Conservation (phyloP, 371 early-diverging fungal genomes). For the Cokeromyces recurvatus region DNA sequence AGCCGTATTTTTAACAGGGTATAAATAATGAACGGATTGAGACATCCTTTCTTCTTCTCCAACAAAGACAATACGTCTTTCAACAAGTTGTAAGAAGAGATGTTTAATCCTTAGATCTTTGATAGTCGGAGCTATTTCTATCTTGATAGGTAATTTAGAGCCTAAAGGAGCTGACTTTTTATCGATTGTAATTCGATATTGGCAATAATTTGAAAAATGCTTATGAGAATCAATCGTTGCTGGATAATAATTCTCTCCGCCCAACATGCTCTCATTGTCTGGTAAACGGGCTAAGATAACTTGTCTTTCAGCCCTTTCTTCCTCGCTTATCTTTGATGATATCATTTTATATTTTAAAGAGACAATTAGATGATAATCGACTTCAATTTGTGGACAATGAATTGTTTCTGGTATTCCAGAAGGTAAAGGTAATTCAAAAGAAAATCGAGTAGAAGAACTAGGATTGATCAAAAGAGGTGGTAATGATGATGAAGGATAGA, state of each 20-base stretch:
- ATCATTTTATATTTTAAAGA: conserved; percentile 3
- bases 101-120: conserved; percentile 16
- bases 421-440: conserved; percentile 28
- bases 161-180: conserved; percentile 14
- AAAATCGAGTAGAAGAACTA: conserved; percentile 11
- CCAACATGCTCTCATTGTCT: conserved; percentile 2
- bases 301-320: not conserved
- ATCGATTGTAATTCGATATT: conserved; percentile 22
- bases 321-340: conserved; percentile 1
- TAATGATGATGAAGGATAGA: not conserved
- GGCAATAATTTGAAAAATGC: conserved; percentile 18
- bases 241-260: conserved; percentile 8
- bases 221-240: conserved; percentile 13
- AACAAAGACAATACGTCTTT: conserved; percentile 9
- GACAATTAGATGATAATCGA: conserved; percentile 6
- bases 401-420: conserved; percentile 21
- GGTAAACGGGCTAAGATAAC: conserved; percentile 19
- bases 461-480: not conserved
- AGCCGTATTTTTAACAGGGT: conserved; percentile 2
- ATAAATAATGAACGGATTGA: conserved; percentile 12
- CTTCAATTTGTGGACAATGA: conserved; percentile 12
- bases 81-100: conserved; percentile 16
- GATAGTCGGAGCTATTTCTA: conserved; percentile 13
- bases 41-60: not conserved
- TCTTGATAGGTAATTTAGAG: conserved; percentile 12